Evolutionary conservation across 768 basidiomycete species (phyloP), one percentile per base, ranked within the genome.

Genomic region (Lanmaoa pseudosensibilis): DNA sequence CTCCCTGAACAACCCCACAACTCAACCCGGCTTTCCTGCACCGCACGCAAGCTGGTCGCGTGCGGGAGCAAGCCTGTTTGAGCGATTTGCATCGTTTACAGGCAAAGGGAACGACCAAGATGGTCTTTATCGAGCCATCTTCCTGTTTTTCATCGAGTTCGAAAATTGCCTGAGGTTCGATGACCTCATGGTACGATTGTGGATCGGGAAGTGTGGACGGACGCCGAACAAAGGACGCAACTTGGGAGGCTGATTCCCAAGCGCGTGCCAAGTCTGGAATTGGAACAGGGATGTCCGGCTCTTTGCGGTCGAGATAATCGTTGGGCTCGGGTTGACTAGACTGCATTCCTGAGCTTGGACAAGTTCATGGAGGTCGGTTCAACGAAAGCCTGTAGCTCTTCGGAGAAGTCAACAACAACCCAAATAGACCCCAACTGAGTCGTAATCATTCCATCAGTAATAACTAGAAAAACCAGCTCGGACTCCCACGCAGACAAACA

Each of bases 141-240:
- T 36, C 1, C 39, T 52, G 55, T 27, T 25, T 32, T 55, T 62
- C 59, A 5, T 65, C 52, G 39, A 71, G 60, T 40, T 73, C 69
- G 33, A 73, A 73, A 10, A 71, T 71, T 3, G 55, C 54, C 8
- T 52, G 19, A 15, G 61, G 46, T 33, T 69, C 64, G 50, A 71
- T 54, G 23, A 2, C 46, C 16, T 52, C 25, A 11, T 71, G 69
- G 47, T 66, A 73, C 8, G 34, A 39, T 4, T 41, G 2, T 19
- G 58, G 61, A 34, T 59, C 52, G 2, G 61, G 67, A 13, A 55
- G 59, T 4, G 27, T 56, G n/a, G 59, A 47, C 16, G 70, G 70
- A 33, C 71, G 65, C 12, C 71, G 71, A 27, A 73, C 67, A 1
- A 65, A 48, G 27, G 58, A 45, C 12, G 5, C n/a, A 30, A 66